Percentiles rank a stretch among this genome's conserved stretches.
Evolutionary conservation across 2,329 filamentous ascomycete species (phyloP).

Genomic region (Trichoderma polysporum): DNA sequence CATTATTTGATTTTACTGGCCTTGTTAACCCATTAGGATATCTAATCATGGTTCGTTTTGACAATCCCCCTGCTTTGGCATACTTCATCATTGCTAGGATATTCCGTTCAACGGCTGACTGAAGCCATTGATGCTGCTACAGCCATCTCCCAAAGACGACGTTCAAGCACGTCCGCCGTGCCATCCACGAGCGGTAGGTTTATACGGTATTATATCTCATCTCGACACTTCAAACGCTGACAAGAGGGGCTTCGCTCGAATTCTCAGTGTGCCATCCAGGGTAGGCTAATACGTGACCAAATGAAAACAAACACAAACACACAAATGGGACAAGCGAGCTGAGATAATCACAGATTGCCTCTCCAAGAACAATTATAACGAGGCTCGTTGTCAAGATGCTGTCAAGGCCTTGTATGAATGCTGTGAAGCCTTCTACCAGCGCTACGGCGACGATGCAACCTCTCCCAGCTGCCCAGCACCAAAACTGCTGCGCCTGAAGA

Average conservation of each 20-base stretch:
- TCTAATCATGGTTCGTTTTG: conserved; percentile 3
- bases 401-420: conserved; percentile 90
- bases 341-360: conserved; percentile 67
- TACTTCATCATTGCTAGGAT: neutral
- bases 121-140: neutral
- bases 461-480: conserved; percentile 85
- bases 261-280: conserved; percentile 81
- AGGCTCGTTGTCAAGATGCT: conserved; percentile 74
- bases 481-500: conserved; percentile 74
- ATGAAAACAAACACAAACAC: neutral
- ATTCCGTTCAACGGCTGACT: neutral
- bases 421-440: conserved; percentile 83
- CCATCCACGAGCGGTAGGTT: conserved; percentile 75
- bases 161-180: conserved; percentile 75
- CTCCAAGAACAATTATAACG: conserved; percentile 78
- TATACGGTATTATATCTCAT: neutral
- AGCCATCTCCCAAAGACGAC: conserved; percentile 60
- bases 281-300: conserved; percentile 44
- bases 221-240: neutral
- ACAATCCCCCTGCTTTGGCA: neutral
- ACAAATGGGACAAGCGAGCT: neutral
- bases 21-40: neutral
- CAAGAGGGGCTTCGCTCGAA: neutral
- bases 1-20: neutral
- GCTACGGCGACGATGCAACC: conserved; percentile 71